These are phyloP conservation scores for Yamadazyma spencermartinsiae DNA, from an alignment of 1,139 yeast species.

Conservation along the genomic window DNA sequence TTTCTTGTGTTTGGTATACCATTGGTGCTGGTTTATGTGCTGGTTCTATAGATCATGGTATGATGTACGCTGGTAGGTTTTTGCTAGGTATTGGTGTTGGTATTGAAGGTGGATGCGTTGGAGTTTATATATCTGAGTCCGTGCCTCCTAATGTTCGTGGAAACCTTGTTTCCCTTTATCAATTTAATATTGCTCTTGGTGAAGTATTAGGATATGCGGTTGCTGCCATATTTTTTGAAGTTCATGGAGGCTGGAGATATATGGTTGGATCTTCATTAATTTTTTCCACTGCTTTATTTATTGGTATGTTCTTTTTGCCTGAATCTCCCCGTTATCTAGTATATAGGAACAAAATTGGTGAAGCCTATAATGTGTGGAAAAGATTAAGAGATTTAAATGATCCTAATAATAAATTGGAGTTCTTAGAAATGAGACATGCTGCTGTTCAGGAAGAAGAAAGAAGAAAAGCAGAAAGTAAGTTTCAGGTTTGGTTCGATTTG, in stretches of 20 bases:
- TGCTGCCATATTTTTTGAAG: slow-evolving; percentile 57
- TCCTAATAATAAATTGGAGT: slow-evolving; percentile 44
- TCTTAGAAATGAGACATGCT: slow-evolving; percentile 44
- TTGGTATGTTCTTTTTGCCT: slow-evolving; percentile 49
- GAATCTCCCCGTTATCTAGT: slow-evolving; percentile 56
- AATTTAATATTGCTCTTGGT: slow-evolving; percentile 56
- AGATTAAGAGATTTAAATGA: slow-evolving; percentile 47
- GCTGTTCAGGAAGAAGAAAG: slow-evolving; percentile 29
- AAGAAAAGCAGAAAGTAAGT: slow-evolving; percentile 23
- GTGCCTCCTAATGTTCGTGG: slow-evolving; percentile 60
- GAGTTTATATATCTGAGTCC: slow-evolving; percentile 57
- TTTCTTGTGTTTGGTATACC: slow-evolving; percentile 56
- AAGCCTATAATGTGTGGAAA: slow-evolving; percentile 57
- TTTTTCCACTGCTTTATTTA: slow-evolving; percentile 50
- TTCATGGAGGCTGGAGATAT: slow-evolving; percentile 58
- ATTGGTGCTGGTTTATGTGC: slow-evolving; percentile 57
- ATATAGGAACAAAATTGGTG: slow-evolving; percentile 49
- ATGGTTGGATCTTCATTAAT: slow-evolving; percentile 61
- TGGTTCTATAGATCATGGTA: slow-evolving; percentile 42
- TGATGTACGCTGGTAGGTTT: slow-evolving; percentile 57
- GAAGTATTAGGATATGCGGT: slow-evolving; percentile 57
- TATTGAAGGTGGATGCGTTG: slow-evolving; percentile 59
- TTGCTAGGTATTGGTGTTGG: slow-evolving; percentile 57
- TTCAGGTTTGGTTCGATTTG: slow-evolving; percentile 47
- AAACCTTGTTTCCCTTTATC: slow-evolving; percentile 53